Evolutionary conservation across 768 basidiomycete species (phyloP).

Genomic region (Amanita inopinata): DNA sequence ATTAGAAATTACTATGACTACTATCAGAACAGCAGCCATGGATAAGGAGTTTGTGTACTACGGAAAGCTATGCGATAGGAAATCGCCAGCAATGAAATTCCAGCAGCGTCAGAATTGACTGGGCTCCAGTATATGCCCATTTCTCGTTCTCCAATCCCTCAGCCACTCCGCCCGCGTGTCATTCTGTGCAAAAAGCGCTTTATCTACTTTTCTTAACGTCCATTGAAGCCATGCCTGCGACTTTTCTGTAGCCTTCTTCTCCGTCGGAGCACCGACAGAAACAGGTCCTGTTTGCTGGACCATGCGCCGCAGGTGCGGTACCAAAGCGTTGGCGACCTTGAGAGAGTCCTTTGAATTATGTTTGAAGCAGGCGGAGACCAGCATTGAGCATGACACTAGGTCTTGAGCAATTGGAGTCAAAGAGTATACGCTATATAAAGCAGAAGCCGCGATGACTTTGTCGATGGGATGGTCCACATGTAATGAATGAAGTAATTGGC

Average conservation of each 20-base stretch:
- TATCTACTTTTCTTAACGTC: conserved; percentile 22
- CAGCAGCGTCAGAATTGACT: conserved; percentile 4
- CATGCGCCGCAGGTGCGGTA: conserved; percentile 29
- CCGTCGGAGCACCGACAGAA: not conserved
- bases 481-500: conserved; percentile 47
- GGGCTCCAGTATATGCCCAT: conserved; percentile 16
- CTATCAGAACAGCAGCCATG: too few relatives aligned
- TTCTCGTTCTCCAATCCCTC: conserved; percentile 19
- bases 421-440: conserved; percentile 44
- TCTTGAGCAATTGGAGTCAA: conserved; percentile 48
- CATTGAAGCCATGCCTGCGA: conserved; percentile 20
- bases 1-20: too few relatives aligned
- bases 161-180: conserved; percentile 24
- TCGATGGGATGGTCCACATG: conserved; percentile 36
- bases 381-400: conserved; percentile 44
- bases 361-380: conserved; percentile 46
- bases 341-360: conserved; percentile 29
- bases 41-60: too few relatives aligned
- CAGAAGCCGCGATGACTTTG: conserved; percentile 37
- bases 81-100: too few relatives aligned
- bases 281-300: conserved; percentile 11
- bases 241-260: conserved; percentile 12
- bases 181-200: conserved; percentile 13
- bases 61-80: too few relatives aligned
- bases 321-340: conserved; percentile 30